A percentile compares a stretch with the other conserved stretches of the same genome.
These are phyloP conservation scores for Lipomyces kockii DNA, from an alignment of 805 yeast species.

Conservation along the genomic window DNA sequence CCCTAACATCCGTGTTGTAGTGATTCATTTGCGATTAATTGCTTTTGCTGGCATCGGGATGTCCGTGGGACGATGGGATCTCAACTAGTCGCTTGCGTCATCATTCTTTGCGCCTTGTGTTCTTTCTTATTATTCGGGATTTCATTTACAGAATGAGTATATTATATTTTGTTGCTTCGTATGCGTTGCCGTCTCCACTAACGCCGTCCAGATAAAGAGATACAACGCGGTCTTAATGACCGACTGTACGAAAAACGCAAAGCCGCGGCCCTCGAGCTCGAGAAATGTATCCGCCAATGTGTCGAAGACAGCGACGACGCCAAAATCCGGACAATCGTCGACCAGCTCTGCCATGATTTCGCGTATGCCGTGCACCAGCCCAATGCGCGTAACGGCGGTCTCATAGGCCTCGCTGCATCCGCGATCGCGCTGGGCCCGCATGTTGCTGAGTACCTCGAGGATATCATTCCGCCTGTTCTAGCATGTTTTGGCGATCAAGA, in stretches of 20 bases:
- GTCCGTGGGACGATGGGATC: no score
- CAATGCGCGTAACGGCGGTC: conserved; percentile 90
- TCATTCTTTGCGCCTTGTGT: not conserved
- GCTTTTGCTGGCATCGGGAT: no score
- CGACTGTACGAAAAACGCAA: conserved; percentile 78
- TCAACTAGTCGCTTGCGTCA: no score
- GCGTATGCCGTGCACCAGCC: conserved; percentile 86
- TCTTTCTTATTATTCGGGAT: not conserved
- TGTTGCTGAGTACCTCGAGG: conserved; percentile 80
- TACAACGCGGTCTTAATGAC: conserved; percentile 71
- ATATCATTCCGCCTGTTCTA: conserved; percentile 87
- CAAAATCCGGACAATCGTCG: conserved; percentile 64
- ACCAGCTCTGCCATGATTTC: conserved; percentile 74
- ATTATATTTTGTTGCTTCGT: not conserved
- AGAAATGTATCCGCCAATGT: conserved; percentile 73
- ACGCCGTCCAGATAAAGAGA: conserved; percentile 59
- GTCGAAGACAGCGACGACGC: conserved; percentile 63
- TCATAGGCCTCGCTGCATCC: conserved; percentile 93
- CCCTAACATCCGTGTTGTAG: not conserved
- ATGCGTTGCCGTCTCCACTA: not conserved
- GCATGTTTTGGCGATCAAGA: conserved; percentile 97
- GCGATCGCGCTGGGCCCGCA: conserved; percentile 90
- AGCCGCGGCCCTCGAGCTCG: conserved; percentile 68
- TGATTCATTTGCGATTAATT: no score
- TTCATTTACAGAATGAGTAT: conserved; percentile 3